phyloP scores from a whole-genome alignment of 2,329 filamentous ascomycete species.

The Keithomyces neogunnii region DNA sequence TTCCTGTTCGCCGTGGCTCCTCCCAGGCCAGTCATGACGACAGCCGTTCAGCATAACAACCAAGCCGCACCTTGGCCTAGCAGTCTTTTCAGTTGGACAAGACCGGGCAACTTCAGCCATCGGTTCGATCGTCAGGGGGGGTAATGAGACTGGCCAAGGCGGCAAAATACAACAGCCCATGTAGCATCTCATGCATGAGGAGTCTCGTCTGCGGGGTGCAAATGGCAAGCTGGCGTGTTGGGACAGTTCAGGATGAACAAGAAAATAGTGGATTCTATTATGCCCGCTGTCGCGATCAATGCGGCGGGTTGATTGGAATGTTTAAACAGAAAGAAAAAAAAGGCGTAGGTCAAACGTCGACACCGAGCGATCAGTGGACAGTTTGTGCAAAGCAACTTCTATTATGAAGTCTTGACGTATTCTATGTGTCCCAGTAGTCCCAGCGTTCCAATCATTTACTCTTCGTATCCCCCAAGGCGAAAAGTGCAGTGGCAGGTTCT shows the following conservation, averaged over 20 bases:
- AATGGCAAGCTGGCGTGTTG: no score
- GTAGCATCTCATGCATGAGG: no score
- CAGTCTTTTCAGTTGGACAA: neutral
- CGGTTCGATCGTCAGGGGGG: no score
- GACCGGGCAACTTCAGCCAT: neutral
- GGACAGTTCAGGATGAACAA: no score
- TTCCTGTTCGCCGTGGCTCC: neutral
- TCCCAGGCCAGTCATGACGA: neutral
- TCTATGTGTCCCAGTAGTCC: constrained; percentile 1
- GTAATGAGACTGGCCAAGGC: no score
- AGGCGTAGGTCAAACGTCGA: neutral
- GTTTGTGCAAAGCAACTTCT: constrained; percentile 5
- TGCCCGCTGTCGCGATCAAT: neutral
- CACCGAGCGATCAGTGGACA: constrained; percentile 10
- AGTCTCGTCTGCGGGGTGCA: no score
- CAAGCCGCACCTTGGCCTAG: neutral
- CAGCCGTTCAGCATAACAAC: neutral
- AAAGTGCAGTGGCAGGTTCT: neutral
- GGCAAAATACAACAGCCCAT: neutral
- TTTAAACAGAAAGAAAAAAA: no score
- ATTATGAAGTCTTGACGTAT: constrained; percentile 2
- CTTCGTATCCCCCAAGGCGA: neutral
- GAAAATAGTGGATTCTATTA: neutral
- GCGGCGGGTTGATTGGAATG: neutral
- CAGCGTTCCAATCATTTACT: constrained; percentile 6